Conservation (phyloP, 2,329 filamentous ascomycete species). For the Ophiostoma tasmaniense region DNA sequence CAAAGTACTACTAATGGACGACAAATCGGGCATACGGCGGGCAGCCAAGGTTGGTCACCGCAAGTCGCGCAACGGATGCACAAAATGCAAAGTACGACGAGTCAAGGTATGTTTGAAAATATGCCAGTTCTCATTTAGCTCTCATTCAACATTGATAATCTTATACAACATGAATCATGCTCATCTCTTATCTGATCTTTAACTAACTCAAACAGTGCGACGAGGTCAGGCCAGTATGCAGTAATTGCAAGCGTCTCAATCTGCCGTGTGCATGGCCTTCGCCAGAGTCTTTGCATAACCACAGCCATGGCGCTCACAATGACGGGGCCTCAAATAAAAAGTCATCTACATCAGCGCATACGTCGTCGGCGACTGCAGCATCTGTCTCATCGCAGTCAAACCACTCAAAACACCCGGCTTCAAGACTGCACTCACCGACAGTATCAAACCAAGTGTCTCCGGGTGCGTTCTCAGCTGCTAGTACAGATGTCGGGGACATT, state of each 20-base stretch:
- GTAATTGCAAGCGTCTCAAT: slow-evolving; percentile 23
- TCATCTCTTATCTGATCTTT: background rate
- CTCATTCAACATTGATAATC: background rate
- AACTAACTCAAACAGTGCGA: slow-evolving; percentile 22
- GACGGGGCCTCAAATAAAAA: background rate
- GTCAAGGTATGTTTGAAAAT: slow-evolving; percentile 23
- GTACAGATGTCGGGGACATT: slow-evolving; percentile 8
- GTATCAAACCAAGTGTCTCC: background rate
- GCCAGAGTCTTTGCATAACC: background rate
- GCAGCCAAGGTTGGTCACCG: slow-evolving; percentile 26
- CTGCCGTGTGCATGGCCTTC: slow-evolving; percentile 23
- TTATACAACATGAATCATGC: background rate
- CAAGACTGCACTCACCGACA: background rate
- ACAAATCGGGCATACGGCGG: background rate
- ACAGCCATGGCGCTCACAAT: background rate
- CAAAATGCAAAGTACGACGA: slow-evolving; percentile 26
- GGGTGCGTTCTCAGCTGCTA: slow-evolving; percentile 1
- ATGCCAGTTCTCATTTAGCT: background rate
- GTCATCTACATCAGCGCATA: background rate
- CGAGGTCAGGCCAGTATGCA: slow-evolving; percentile 23
- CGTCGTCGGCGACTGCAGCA: background rate
- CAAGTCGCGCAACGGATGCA: slow-evolving; percentile 28
- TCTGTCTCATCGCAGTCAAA: background rate
- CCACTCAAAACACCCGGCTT: background rate
- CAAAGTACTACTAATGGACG: background rate